These are phyloP conservation scores for Neonectria hederae DNA, from an alignment of 2,329 filamentous ascomycete species.

Conservation along the genomic window DNA sequence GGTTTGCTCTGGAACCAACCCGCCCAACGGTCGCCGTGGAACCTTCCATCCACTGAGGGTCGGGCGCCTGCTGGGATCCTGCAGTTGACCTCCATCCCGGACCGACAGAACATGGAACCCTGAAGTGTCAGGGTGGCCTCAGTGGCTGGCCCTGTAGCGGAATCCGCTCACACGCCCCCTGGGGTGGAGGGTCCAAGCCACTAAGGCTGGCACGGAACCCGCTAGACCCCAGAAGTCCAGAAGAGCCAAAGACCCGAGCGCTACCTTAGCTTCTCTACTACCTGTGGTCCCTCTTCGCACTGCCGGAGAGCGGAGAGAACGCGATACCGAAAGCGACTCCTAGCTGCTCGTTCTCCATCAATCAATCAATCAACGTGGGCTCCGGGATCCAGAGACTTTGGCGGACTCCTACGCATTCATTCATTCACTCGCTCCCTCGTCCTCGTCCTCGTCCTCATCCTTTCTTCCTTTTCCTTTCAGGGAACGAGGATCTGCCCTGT, in stretches of 20 bases:
- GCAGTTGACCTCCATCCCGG: neutral
- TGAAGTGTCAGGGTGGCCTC: neutral
- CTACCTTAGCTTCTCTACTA: no score
- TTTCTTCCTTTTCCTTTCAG: neutral
- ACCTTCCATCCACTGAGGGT: neutral
- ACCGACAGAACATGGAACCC: neutral
- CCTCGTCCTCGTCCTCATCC: neutral
- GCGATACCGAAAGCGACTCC: conserved; percentile 8
- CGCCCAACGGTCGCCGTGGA: neutral
- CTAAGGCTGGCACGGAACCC: conserved; percentile 18
- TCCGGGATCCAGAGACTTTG: neutral
- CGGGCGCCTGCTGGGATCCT: no score
- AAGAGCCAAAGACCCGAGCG: conserved; percentile 32
- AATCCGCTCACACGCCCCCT: no score
- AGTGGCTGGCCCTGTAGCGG: neutral
- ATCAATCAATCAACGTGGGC: neutral
- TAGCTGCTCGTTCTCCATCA: neutral
- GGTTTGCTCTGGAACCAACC: neutral
- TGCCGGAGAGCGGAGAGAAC: neutral
- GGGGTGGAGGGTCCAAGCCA: no score
- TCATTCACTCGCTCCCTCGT: neutral
- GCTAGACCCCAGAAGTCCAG: conserved; percentile 30
- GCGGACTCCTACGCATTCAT: neutral
- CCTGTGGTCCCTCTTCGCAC: conserved; percentile 11
- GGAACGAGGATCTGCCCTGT: neutral